Evolutionary conservation across 306 rosid species (phyloP).

Genomic region (Canavalia gladiata): DNA sequence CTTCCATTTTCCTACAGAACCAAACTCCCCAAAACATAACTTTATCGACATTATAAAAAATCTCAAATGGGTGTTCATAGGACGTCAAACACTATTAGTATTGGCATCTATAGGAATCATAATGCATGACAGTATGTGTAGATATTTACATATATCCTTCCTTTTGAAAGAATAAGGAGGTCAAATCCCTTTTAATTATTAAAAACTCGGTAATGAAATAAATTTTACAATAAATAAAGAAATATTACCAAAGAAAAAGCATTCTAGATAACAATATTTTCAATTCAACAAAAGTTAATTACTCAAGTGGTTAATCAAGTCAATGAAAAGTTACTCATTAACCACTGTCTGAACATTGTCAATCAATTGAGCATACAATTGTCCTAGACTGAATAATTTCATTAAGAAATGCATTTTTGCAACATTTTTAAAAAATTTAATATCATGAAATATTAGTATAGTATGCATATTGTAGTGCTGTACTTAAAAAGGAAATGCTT

Average conservation of each 20-base stretch:
- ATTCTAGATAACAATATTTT: background rate
- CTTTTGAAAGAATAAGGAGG: background rate
- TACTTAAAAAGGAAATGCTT: background rate
- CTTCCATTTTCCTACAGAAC: no score
- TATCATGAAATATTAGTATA: background rate
- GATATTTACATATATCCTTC: background rate
- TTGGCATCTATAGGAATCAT: background rate
- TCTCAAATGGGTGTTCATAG: background rate
- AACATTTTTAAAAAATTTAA: background rate
- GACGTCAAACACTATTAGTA: background rate
- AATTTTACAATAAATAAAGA: background rate
- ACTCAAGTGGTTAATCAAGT: background rate
- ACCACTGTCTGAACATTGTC: constrained; percentile 12
- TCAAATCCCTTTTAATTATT: background rate
- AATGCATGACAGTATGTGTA: no score
- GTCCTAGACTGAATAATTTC: background rate
- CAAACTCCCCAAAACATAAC: no score
- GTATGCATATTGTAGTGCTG: background rate
- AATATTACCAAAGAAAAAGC: background rate
- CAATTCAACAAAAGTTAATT: background rate
- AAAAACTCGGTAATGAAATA: background rate
- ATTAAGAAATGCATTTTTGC: background rate
- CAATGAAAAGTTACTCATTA: background rate
- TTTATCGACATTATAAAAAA: background rate
- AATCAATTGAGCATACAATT: background rate